These are phyloP conservation scores for Akanthomyces muscarius DNA, from an alignment of 2,329 filamentous ascomycete genomes.

Conservation along the genomic window DNA sequence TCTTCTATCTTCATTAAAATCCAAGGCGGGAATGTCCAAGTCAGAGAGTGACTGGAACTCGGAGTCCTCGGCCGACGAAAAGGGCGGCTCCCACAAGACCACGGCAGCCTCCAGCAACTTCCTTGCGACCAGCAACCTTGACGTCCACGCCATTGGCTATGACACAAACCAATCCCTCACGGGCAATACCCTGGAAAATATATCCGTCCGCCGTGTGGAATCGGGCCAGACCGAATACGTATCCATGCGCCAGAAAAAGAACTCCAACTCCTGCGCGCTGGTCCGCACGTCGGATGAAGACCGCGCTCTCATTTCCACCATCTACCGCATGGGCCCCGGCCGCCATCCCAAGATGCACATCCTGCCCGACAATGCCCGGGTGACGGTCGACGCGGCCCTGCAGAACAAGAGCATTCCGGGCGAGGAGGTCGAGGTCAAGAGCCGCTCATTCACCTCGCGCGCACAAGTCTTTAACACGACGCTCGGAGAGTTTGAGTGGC, in stretches of 20 bases:
- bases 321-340: constrained; percentile 23
- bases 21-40: background rate
- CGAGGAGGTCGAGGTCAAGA: constrained; percentile 20
- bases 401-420: constrained; percentile 15
- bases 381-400: constrained; percentile 22
- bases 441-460: constrained; percentile 21
- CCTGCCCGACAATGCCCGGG: constrained; percentile 2
- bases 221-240: constrained; percentile 19
- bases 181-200: constrained; percentile 14
- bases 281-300: constrained; percentile 18
- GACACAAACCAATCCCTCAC: constrained; percentile 15
- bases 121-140: constrained; percentile 13
- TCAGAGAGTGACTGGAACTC: constrained; percentile 2
- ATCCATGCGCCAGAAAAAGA: constrained; percentile 22
- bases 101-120: background rate
- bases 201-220: constrained; percentile 14
- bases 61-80: constrained; percentile 5
- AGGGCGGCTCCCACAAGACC: background rate
- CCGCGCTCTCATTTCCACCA: constrained; percentile 23
- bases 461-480: constrained; percentile 22
- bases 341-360: constrained; percentile 22
- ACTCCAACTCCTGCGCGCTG: constrained; percentile 25
- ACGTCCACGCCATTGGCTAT: constrained; percentile 15
- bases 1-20: constrained; percentile 3
- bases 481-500: constrained; percentile 23